Evolutionary conservation across 805 yeast genomes (phyloP).

Genomic region (Wickerhamiella parazyma): DNA sequence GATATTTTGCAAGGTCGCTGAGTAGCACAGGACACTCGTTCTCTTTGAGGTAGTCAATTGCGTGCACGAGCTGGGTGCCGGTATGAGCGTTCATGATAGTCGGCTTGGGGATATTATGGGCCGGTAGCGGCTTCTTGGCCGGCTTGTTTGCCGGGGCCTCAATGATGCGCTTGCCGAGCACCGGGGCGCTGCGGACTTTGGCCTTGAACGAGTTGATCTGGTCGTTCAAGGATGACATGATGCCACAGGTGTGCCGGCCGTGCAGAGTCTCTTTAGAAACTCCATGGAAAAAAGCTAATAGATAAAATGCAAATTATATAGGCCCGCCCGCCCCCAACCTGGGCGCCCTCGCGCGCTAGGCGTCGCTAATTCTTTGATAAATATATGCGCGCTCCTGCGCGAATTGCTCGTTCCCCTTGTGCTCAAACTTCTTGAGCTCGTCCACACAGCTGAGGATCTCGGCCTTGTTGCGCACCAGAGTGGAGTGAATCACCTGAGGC

Average conservation of each 20-base stretch:
- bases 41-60: conserved; percentile 73
- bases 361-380: conserved; percentile 47
- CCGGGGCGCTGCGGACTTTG: conserved; percentile 45
- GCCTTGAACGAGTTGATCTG: conserved; percentile 54
- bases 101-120: conserved; percentile 14
- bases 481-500: conserved; percentile 64
- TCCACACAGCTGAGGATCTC: conserved; percentile 59
- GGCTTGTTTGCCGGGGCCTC: conserved; percentile 8
- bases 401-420: conserved; percentile 52
- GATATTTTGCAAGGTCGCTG: conserved; percentile 49
- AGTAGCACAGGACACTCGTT: conserved; percentile 57
- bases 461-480: conserved; percentile 68
- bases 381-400: conserved; percentile 73
- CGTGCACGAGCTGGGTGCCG: conserved; percentile 77
- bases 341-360: neutral
- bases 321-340: too few species aligned
- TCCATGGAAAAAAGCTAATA: too few species aligned
- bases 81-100: conserved; percentile 32
- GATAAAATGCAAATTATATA: too few species aligned
- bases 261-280: too few species aligned
- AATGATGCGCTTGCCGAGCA: conserved; percentile 27
- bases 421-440: conserved; percentile 41
- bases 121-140: conserved; percentile 16
- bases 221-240: conserved; percentile 33
- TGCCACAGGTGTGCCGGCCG: too few species aligned